Evolutionary conservation across 2,329 filamentous ascomycete species (phyloP).

Genomic region (Penicillium palitans): DNA sequence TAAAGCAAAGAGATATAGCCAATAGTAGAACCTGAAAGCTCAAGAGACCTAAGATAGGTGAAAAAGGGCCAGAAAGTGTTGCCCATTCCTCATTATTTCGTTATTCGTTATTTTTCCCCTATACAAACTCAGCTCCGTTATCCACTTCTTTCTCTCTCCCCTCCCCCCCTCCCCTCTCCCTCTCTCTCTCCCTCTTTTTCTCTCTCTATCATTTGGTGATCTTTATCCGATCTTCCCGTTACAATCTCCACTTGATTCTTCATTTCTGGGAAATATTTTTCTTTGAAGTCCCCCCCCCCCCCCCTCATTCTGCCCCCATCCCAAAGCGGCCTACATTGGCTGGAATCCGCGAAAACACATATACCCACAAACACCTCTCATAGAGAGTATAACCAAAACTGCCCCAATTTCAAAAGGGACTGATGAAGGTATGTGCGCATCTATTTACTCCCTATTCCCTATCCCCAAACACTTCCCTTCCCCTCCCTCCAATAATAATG

Average conservation of each 20-base stretch:
- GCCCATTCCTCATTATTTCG: conserved; percentile 5
- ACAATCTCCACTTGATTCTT: neutral
- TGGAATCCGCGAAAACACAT: conserved; percentile 21
- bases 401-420: conserved; percentile 25
- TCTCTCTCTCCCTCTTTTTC: conserved; percentile 3
- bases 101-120: conserved; percentile 9
- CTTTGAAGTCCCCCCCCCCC: neutral
- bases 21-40: neutral
- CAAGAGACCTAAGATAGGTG: neutral
- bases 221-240: neutral
- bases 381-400: conserved; percentile 2
- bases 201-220: conserved; percentile 1
- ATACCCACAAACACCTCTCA: conserved; percentile 20
- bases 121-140: conserved; percentile 23
- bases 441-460: conserved; percentile 2
- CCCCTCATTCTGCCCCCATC: conserved; percentile 12
- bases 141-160: conserved; percentile 19
- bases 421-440: conserved; percentile 32
- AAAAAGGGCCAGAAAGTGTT: neutral
- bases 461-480: neutral
- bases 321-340: conserved; percentile 11
- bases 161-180: conserved; percentile 12
- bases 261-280: conserved; percentile 1
- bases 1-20: neutral
- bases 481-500: conserved; percentile 23